These are phyloP conservation scores for Casuarina glauca DNA, from an alignment of 306 rosid genomes.

Conservation along the genomic window DNA sequence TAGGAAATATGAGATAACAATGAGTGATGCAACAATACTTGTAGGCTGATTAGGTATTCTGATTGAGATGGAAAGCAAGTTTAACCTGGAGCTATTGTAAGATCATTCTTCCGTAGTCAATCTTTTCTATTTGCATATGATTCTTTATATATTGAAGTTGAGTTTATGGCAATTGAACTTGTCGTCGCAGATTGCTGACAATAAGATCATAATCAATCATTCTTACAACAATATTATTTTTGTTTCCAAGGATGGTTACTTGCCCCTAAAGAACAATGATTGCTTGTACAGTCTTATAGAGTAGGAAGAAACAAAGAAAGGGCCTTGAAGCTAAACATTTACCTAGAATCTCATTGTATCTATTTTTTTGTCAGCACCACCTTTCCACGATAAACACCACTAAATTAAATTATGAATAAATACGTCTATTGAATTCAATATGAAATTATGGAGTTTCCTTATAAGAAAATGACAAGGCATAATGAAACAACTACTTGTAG, in stretches of 20 bases:
- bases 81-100: slow-evolving; percentile 71
- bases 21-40: slow-evolving; percentile 88
- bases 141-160: background rate
- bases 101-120: slow-evolving; percentile 33
- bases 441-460: too few relatives aligned
- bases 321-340: too few relatives aligned
- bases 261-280: background rate
- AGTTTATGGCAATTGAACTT: slow-evolving; percentile 5
- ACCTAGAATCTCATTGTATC: too few relatives aligned
- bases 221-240: slow-evolving; percentile 60
- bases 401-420: too few relatives aligned
- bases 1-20: slow-evolving; percentile 53
- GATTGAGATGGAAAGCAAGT: slow-evolving; percentile 62
- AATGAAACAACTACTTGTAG: background rate
- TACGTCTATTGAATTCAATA: too few relatives aligned
- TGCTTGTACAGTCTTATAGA: too few relatives aligned
- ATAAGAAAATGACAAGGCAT: background rate
- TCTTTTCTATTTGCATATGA: slow-evolving; percentile 1
- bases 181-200: slow-evolving; percentile 63
- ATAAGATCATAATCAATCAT: slow-evolving; percentile 64
- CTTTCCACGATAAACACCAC: too few relatives aligned
- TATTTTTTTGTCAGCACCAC: too few relatives aligned
- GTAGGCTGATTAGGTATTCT: slow-evolving; percentile 87
- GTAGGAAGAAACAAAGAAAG: too few relatives aligned
- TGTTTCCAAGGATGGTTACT: slow-evolving; percentile 20